Conservation (phyloP, 1,139 yeast genomes). For the Protomyces lactucae-debilis region DNA sequence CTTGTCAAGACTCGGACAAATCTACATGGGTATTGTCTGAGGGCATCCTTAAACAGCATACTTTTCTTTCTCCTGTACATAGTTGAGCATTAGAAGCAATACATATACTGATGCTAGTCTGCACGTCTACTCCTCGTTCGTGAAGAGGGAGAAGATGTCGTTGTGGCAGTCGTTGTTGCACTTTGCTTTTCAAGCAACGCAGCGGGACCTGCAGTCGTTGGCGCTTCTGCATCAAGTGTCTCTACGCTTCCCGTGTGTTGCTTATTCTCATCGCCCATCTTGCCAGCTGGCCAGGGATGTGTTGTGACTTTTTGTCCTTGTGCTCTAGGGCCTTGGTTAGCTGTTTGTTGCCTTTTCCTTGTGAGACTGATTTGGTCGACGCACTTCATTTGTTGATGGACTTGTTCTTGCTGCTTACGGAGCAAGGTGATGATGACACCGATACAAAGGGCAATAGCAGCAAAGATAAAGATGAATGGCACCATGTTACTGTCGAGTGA, state of each 20-base stretch:
- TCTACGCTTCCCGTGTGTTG: neutral
- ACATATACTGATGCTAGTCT: neutral
- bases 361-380: neutral
- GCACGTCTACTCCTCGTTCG: slow-evolving; percentile 12
- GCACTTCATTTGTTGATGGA: slow-evolving; percentile 11
- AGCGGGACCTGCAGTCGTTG: slow-evolving; percentile 1
- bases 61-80: neutral
- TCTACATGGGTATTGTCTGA: slow-evolving; percentile 10
- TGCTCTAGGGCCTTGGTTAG: neutral
- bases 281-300: slow-evolving; percentile 22
- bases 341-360: neutral
- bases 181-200: neutral
- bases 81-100: neutral
- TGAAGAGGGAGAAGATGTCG: slow-evolving; percentile 1
- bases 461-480: slow-evolving; percentile 10
- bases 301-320: slow-evolving; percentile 9
- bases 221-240: neutral
- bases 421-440: slow-evolving; percentile 11
- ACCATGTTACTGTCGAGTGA: neutral
- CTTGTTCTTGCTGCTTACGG: slow-evolving; percentile 14
- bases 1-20: slow-evolving; percentile 6
- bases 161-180: neutral
- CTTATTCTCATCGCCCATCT: slow-evolving; percentile 5
- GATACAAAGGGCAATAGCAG: neutral
- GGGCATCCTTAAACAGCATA: neutral